Percentiles rank a stretch among this genome's conserved stretches.
Conservation (phyloP, 176 grass and related monocot genomes). For the Aegilops bicornis region DNA sequence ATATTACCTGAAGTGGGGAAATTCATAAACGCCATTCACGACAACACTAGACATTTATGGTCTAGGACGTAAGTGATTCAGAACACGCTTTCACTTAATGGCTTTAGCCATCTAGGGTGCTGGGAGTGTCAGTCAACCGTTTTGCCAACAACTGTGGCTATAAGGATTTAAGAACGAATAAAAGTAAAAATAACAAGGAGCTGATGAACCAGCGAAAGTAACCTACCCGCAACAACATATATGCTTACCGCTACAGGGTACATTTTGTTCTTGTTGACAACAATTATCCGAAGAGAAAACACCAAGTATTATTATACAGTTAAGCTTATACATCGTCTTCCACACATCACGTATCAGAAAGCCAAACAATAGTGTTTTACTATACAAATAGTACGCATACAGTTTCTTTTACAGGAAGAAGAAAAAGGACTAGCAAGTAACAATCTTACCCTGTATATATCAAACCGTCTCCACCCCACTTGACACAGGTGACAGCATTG, state of each 20-base stretch:
- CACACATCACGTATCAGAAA: background rate
- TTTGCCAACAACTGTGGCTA: background rate
- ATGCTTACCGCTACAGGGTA: background rate
- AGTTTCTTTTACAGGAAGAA: background rate
- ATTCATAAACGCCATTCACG: background rate
- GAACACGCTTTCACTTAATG: background rate
- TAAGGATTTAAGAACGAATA: background rate
- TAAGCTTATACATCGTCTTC: background rate
- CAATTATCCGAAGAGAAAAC: background rate
- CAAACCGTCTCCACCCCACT: conserved; percentile 94
- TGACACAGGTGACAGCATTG: conserved; percentile 88
- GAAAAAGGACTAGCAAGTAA: background rate
- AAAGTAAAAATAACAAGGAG: conserved; percentile 6
- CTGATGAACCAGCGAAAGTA: background rate
- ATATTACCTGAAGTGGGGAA: background rate
- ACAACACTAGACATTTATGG: background rate
- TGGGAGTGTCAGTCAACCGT: background rate
- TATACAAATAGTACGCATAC: background rate
- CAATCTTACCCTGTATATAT: conserved; percentile 92
- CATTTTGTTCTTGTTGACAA: background rate
- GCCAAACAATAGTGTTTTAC: background rate
- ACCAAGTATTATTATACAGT: background rate
- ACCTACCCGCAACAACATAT: background rate
- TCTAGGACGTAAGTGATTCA: background rate
- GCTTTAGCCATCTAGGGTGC: background rate